Evolutionary conservation across 2,329 filamentous ascomycete species (phyloP).

Genomic region (Fusarium sp.): DNA sequence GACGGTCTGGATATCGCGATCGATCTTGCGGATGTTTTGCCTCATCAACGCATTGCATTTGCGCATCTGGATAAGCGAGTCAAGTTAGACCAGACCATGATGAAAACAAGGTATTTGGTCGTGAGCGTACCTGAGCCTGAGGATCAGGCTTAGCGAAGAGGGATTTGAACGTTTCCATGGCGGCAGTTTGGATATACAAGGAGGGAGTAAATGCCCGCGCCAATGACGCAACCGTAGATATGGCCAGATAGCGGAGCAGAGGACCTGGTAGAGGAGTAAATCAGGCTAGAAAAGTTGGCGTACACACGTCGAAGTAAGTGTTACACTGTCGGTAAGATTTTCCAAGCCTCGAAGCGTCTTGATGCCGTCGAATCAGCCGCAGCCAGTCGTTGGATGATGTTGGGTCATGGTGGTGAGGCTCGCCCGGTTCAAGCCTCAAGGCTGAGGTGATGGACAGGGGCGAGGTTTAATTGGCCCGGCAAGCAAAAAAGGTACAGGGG

Average conservation of each 20-base stretch:
- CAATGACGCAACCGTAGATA: slow-evolving; percentile 48
- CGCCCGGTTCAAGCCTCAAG: slow-evolving; percentile 39
- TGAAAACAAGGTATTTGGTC: background rate
- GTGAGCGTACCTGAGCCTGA: slow-evolving; percentile 82
- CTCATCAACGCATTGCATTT: slow-evolving; percentile 96
- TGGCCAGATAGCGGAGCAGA: slow-evolving; percentile 29
- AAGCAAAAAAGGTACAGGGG: slow-evolving; percentile 13
- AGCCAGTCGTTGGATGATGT: slow-evolving; percentile 41
- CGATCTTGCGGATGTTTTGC: slow-evolving; percentile 91
- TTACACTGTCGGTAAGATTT: background rate
- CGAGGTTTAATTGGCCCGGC: slow-evolving; percentile 29
- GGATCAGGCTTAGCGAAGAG: slow-evolving; percentile 95
- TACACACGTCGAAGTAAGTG: background rate
- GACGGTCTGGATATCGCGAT: slow-evolving; percentile 88
- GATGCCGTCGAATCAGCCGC: slow-evolving; percentile 31
- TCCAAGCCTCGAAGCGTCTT: slow-evolving; percentile 6
- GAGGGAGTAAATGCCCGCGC: slow-evolving; percentile 23
- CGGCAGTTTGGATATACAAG: slow-evolving; percentile 41
- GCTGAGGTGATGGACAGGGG: slow-evolving; percentile 36
- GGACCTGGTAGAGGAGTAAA: background rate
- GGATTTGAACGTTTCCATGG: slow-evolving; percentile 88
- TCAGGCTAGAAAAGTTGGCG: background rate
- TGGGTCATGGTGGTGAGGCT: slow-evolving; percentile 49
- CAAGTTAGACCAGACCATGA: slow-evolving; percentile 6
- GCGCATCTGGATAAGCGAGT: slow-evolving; percentile 74